Evolutionary conservation across 257 asterid genomes (phyloP), one percentile per base, ranked within the genome.

Genomic region (Solanum gracilifrons): DNA sequence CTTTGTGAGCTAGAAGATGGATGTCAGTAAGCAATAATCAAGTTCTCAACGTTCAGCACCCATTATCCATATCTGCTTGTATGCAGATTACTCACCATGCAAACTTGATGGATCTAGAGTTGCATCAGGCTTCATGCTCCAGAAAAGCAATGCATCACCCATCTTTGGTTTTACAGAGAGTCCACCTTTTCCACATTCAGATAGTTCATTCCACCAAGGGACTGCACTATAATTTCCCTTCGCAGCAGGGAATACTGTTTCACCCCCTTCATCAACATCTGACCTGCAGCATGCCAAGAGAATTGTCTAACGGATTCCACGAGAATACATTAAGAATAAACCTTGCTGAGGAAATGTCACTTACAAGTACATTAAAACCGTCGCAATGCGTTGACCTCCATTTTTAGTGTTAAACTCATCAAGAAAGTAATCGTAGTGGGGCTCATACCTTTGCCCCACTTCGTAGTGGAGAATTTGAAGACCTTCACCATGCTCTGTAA

Each of bases 251-350:
- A 97, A 97, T 89, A 97, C 95, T 35, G 99, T 97, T 91, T 97
- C 99, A 87, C 99, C 99, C 29, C 99, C 99, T 92, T 97, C 98
- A 91, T 97, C 99, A 88, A 95, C 98, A 89, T 97, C 99, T 75
- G 99, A 96, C 90, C 99, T 97, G 96, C 51, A 87, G 75, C 13
- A 58, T 35, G 85, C 90, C 82, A 88, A 83, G 84, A 82, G 88
- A 58, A 21, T 71, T 36, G 46, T 88, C 64, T 74, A 43, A 79
- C 39, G 18, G 62, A 82, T 66, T 46, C 68, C 48, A 41, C 16
- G 20, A 46, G 29, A 31, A 33, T n/a, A 89, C 36, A 87, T 43
- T 55, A 23, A 68, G 64, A 16, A 86, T 41, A 43, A 60, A 84
- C 75, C 87, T 27, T 33, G 2, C 35, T 23, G 58, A 82, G 87